Evolutionary conservation across 345 rosid species (phyloP).

Genomic region (Aethionema arabicum): DNA sequence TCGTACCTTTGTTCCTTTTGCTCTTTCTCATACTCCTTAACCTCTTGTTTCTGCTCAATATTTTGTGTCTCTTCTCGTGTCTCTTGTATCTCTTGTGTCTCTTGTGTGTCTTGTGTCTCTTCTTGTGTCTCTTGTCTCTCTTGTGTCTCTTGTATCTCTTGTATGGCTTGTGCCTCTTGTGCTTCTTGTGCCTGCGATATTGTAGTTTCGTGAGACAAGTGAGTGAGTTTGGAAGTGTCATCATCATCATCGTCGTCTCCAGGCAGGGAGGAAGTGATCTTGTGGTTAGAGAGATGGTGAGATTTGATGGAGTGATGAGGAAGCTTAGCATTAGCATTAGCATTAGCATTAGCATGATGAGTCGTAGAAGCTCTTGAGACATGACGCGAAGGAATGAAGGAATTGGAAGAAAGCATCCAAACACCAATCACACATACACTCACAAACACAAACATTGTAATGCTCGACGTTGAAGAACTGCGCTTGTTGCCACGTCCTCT

Average conservation of each 20-base stretch:
- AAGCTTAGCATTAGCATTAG: no score
- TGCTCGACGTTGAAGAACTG: constrained; percentile 48
- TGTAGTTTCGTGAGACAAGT: no score
- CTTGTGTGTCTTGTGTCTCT: constrained; percentile 9
- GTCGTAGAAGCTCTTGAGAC: constrained; percentile 35
- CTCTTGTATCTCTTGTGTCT: constrained; percentile 18
- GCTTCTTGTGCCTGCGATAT: no score
- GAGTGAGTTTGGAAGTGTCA: no score
- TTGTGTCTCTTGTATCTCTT: constrained; percentile 2
- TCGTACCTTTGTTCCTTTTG: constrained; percentile 49
- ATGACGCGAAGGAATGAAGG: constrained; percentile 45
- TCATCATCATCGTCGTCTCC: no score
- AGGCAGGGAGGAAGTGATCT: no score
- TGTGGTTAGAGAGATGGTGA: no score
- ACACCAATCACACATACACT: constrained; percentile 68
- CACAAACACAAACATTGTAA: constrained; percentile 63
- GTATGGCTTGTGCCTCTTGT: constrained; percentile 22
- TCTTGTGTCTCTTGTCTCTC: constrained; percentile 22
- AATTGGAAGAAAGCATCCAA: constrained; percentile 72
- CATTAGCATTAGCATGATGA: no score
- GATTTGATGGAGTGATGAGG: no score
- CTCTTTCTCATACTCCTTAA: constrained; percentile 39
- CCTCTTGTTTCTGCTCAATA: constrained; percentile 27
- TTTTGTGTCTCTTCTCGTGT: constrained; percentile 24
- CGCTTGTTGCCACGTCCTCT: constrained; percentile 61